Conservation (phyloP, 305 asterid genomes). For the Solanum hybrid region DNA sequence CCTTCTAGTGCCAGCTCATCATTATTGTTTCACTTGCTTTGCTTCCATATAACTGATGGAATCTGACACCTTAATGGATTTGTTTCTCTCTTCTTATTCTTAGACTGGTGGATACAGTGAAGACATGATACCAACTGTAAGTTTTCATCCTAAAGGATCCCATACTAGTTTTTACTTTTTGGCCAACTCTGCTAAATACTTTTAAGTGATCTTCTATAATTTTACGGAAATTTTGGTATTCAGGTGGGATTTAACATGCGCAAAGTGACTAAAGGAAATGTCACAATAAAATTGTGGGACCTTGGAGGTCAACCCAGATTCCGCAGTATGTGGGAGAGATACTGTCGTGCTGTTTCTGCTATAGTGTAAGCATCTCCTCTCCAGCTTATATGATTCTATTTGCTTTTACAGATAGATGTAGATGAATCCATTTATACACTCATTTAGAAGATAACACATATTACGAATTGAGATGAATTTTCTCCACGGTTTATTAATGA, state of each 20-base stretch:
- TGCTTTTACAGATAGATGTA: not conserved
- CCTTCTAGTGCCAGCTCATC: constrained; percentile 1
- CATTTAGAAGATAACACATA: not conserved
- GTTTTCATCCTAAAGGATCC: constrained; percentile 18
- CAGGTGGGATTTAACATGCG: constrained; percentile 98
- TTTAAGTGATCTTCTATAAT: constrained; percentile 9
- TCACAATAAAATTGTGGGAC: constrained; percentile 96
- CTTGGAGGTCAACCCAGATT: constrained; percentile 99
- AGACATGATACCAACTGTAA: constrained; percentile 97
- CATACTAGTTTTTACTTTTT: not conserved
- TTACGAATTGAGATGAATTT: not conserved
- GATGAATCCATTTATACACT: not conserved
- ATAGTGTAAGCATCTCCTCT: constrained; percentile 58
- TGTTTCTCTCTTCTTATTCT: constrained; percentile 2
- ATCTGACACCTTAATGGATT: not conserved
- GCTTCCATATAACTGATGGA: not conserved
- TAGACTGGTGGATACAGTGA: constrained; percentile 99
- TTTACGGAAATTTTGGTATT: not conserved
- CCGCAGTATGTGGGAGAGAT: constrained; percentile 97
- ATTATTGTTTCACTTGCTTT: constrained; percentile 3
- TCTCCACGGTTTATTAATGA: not conserved
- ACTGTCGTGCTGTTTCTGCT: constrained; percentile 98
- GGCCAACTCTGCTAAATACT: not conserved
- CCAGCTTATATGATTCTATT: not conserved
- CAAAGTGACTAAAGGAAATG: constrained; percentile 95